Base-by-base conservation (phyloP, 768 basidiomycete species). In the Agaricus blazei region DNA sequence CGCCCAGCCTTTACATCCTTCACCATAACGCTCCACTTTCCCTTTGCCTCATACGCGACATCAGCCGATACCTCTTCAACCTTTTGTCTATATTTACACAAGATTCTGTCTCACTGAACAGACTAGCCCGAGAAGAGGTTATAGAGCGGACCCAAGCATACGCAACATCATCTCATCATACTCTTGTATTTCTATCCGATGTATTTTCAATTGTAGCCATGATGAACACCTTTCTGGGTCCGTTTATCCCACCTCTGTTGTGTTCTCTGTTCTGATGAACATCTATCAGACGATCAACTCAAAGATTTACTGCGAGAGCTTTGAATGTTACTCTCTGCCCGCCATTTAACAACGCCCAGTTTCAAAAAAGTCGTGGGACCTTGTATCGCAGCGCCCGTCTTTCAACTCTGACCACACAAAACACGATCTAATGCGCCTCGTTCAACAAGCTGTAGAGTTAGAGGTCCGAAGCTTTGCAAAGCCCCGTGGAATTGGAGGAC, bases 161-260 rank as follows among this genome's bases (percentile, higher is more conserved):
- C 15, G 73, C 75, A 9, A 65, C 64, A 1, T 62, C 87, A n/a
- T 82, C 77, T 57, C 78, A 81, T 28, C 68, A 77, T 57, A 79
- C 83, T 3, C 68, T 88, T 28, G 73, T 76, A 58, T 65, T 80
- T 47, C 59, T 81, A 40, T 75, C 81, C 4, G 73, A 74, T 49
- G 69, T 87, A 52, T 75, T 85, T 60, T 69, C 68, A n/a, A 75
- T 79, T 55, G 71, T 71, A 15, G 60, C 67, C 19, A 59, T 87
- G 55, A 70, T 74, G 67, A 61, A 68, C 11, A 62, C 74, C 44
- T 82, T 87, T 60, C 56, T 75, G 12, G 66, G 86, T 88, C 60
- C 40, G n/a, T 80, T 72, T 24, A 28, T 3, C 6, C 23, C 2
- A 3, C 8, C 26, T n/a, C 15, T 24, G 12, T 40, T 7, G 23